Base-by-base conservation (phyloP, 176 grass and related monocot genomes). In the Dactylis glomerata region DNA sequence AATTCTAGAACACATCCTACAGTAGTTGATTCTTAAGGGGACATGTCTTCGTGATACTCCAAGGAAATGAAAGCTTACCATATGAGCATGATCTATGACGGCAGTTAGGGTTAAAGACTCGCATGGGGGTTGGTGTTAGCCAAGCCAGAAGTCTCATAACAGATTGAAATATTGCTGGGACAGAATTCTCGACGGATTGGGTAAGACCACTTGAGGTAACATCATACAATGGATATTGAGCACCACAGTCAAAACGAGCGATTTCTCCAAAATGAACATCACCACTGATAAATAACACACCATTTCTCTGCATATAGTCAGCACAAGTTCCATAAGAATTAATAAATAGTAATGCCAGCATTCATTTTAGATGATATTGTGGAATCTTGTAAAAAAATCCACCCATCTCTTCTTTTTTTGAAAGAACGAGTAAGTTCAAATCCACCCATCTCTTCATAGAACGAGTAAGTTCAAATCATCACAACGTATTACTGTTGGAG, bases 191-290 rank as follows among this genome's bases (percentile, higher is more conserved):
- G 0, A 93, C 86, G 83, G 96, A 94, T 73, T 93, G 93, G 78
- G 96, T 98, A 68, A 95, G 85, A 59, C 96, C 96, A 83, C 96
- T 98, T 63, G 93, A 95, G 50, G 96, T 98, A 86, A 98, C 86
- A 82, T 98, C 96, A 37, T 95, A 98, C 6, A 90, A 73, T 49
- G 96, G 91, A 90, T 92, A 98, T 41, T 78, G 72, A 82, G 58
- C 45, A 68, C 91, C 93, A 85, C 89, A 98, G 26, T 98, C 91
- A 41, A 93, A 95, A 61, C 89, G 90, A 57, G 87, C 6, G n/a
- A 98, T 95, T 86, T 98, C 96, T 90, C 96, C 96, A 81, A 93
- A 98, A 75, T 98, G 96, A 83, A 98, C 85, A 91, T 98, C 96
- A 15, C 93, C 96, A 80, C 96, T 98, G 80, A 92, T 77, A 73